Percentiles rank a stretch among this genome's conserved stretches.
phyloP scores from a whole-genome alignment of 495 filamentous ascomycete genomes.

The Articulospora tetracladia region DNA sequence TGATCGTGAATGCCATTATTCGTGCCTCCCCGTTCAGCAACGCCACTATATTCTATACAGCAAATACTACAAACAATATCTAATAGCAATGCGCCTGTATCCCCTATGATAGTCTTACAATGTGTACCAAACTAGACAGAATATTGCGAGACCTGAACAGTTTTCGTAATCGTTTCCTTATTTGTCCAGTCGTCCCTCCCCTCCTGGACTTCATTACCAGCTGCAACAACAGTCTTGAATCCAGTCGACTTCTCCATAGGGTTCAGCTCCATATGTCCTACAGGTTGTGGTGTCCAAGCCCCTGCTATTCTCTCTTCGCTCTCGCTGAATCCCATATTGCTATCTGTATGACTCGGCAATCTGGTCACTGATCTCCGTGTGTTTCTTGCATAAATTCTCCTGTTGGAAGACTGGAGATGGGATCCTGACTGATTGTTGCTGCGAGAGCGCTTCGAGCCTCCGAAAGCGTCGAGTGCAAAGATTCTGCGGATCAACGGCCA shows the following conservation, averaged over 20 bases:
- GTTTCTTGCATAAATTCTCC: neutral
- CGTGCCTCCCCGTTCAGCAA: too few species aligned
- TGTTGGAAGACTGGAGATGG: neutral
- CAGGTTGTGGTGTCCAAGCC: neutral
- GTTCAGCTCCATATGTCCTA: neutral
- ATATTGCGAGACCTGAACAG: neutral
- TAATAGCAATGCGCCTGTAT: too few species aligned
- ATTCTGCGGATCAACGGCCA: neutral
- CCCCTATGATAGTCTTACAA: too few species aligned
- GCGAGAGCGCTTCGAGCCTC: too few species aligned
- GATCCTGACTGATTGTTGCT: neutral
- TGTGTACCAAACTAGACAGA: neutral
- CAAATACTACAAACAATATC: too few species aligned
- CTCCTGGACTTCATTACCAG: neutral
- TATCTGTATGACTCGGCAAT: neutral
- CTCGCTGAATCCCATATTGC: neutral
- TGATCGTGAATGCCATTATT: too few species aligned
- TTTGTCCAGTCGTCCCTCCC: neutral
- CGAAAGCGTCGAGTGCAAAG: neutral
- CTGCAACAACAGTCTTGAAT: constrained; percentile 1
- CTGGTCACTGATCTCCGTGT: neutral
- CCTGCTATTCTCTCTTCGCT: neutral
- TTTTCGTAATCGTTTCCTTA: neutral
- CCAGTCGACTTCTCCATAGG: neutral
- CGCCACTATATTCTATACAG: too few species aligned